Base-by-base conservation (phyloP, 1,139 yeast genomes). In the Hyphopichia khmerensis region DNA sequence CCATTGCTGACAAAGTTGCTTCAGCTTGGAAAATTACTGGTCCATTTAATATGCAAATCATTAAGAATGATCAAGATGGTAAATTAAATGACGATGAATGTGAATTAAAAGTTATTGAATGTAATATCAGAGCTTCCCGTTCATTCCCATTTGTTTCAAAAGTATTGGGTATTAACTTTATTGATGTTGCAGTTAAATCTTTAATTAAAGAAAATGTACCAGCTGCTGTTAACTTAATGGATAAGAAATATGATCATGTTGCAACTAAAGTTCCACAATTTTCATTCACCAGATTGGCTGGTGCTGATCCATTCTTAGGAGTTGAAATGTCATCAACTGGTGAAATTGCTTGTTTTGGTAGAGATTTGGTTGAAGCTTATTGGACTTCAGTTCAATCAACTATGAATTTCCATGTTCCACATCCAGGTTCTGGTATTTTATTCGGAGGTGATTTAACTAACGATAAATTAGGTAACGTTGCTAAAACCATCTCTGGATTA, bases 241-340 rank as follows among this genome's bases (percentile, higher is more conserved):
- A 69, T 44, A 66, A 75, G 53, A 55, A 52, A 58, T 77, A 75
- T 62, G 76, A 81, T 56, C 86, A 89, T 58, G 98, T 93, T 60
- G 98, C 98, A 43, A 87, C 96, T 45, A 93, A 93, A 73, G 97
- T 91, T 37, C 99, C 99, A 40, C 99, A 93, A 70, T 93, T 93
- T 68, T 91, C 98, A 2, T 93, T 91, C 75, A 90, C 99, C 36
- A 86, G 99, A 72, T 79, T 93, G 58, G 97, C 98, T 13, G 99
- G 99, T 52, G 99, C 99, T 38, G 99, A 93, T 66, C 99, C 99
- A 51, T 90, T 87, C 78, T 78, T 93, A 61, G 99, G 99, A 47
- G 99, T 93, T 52, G 99, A 93, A 73, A 93, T 93, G 99, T 87
- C 98, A 6, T 91, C 98, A 13, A 93, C 99, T 40, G 99, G 99